These are phyloP conservation scores for Madurella fahalii DNA, from an alignment of 2,329 filamentous ascomycete genomes.

Conservation along the genomic window DNA sequence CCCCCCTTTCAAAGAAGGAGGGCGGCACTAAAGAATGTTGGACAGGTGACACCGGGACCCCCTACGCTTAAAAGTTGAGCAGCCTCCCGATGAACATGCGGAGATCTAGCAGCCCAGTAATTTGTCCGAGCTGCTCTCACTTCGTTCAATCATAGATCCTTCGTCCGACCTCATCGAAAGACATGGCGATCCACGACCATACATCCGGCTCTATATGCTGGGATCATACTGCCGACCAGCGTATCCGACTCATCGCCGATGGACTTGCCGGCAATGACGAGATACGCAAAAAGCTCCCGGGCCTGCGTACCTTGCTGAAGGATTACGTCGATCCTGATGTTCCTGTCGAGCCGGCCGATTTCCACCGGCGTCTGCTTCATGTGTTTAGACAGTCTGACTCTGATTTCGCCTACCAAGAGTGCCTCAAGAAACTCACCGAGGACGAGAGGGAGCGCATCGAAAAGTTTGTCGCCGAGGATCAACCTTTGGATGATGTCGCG, in stretches of 20 bases:
- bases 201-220: background rate
- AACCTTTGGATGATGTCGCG: constrained; percentile 1
- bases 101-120: no score
- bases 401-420: constrained; percentile 6
- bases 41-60: no score
- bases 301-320: background rate
- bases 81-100: no score
- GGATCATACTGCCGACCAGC: constrained; percentile 5
- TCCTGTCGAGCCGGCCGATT: background rate
- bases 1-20: no score
- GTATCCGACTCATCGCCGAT: constrained; percentile 2
- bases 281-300: constrained; percentile 3
- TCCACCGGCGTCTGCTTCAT: constrained; percentile 1
- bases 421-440: background rate
- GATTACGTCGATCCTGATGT: constrained; percentile 2
- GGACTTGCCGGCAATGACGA: constrained; percentile 1
- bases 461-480: constrained; percentile 5
- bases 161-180: background rate
- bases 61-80: no score
- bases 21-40: no score
- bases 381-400: constrained; percentile 6
- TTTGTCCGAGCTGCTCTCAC: no score
- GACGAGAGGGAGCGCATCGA: constrained; percentile 5
- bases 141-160: no score
- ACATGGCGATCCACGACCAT: background rate